Evolutionary conservation across 164 flowering plant genomes (phyloP).

Genomic region (Vitis vinifera): DNA sequence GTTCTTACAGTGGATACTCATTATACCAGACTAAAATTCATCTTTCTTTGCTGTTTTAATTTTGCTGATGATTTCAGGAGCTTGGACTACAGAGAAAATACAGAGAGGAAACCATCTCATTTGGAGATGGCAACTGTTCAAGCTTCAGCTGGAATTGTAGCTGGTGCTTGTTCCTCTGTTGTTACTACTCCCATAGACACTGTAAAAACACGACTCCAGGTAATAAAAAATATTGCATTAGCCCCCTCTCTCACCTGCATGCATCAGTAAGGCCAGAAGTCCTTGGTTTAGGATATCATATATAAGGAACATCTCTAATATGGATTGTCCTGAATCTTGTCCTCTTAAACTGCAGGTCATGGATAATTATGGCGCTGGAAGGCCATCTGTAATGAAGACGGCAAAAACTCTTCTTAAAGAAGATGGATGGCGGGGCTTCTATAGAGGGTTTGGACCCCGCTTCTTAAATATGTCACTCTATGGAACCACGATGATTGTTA

Average conservation of each 20-base stretch:
- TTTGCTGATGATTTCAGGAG: constrained; percentile 41
- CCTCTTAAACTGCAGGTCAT: constrained; percentile 48
- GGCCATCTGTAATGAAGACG: constrained; percentile 76
- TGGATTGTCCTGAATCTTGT: not conserved
- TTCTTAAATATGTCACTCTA: constrained; percentile 84
- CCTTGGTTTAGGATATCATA: too few species aligned
- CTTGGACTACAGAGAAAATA: constrained; percentile 51
- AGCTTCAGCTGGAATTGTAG: constrained; percentile 74
- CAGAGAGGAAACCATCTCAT: constrained; percentile 61
- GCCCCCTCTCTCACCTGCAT: too few species aligned
- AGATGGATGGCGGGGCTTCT: constrained; percentile 93
- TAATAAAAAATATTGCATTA: constrained; percentile 7
- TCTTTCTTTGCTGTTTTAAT: not conserved
- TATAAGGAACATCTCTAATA: too few species aligned
- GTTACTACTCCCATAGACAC: constrained; percentile 89
- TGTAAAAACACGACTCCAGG: constrained; percentile 91
- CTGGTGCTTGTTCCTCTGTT: constrained; percentile 79
- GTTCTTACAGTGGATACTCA: not conserved
- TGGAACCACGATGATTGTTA: constrained; percentile 88
- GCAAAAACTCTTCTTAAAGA: constrained; percentile 54
- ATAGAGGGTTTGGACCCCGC: constrained; percentile 91
- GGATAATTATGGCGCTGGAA: constrained; percentile 72
- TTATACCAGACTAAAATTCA: not conserved
- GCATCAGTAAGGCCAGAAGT: too few species aligned
- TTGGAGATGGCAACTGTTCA: constrained; percentile 74